Percentiles rank a stretch among this genome's conserved stretches.
These are phyloP conservation scores for Chlorella sp. DNA, from an alignment of 139 green algal species.

Conservation along the genomic window DNA sequence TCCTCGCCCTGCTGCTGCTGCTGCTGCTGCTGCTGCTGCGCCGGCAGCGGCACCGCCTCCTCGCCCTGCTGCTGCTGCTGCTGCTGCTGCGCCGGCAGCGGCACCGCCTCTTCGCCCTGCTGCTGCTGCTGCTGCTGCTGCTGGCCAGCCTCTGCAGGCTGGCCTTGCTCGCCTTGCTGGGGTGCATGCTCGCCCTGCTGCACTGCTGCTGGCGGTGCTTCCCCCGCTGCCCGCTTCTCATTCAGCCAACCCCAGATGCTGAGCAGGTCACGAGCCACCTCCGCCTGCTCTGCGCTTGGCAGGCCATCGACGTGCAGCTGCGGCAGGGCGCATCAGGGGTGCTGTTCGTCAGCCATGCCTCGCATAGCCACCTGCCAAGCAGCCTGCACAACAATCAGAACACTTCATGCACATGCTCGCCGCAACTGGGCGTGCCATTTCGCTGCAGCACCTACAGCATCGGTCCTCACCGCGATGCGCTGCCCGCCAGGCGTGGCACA, in stretches of 20 bases:
- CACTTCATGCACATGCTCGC: too few relatives aligned
- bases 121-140: background rate
- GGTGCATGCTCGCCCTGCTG: background rate
- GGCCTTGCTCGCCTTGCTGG: background rate
- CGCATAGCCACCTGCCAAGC: too few relatives aligned
- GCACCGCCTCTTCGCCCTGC: too few relatives aligned
- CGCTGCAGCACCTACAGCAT: too few relatives aligned
- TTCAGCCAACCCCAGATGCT: conserved; percentile 24
- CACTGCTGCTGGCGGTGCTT: background rate
- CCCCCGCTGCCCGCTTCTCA: background rate
- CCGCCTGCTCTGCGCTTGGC: background rate
- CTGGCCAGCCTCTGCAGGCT: background rate
- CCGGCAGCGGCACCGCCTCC: too few relatives aligned
- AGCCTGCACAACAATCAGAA: too few relatives aligned
- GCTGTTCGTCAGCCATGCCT: too few relatives aligned
- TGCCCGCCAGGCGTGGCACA: background rate
- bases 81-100: background rate
- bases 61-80: background rate
- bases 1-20: background rate
- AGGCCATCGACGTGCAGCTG: conserved; percentile 9
- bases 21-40: background rate
- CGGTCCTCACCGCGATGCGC: background rate
- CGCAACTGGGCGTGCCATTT: too few relatives aligned
- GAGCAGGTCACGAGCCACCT: conserved; percentile 24
- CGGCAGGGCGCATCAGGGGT: background rate